phyloP scores from a whole-genome alignment of 768 basidiomycete genomes.

The Boletus bicolor region DNA sequence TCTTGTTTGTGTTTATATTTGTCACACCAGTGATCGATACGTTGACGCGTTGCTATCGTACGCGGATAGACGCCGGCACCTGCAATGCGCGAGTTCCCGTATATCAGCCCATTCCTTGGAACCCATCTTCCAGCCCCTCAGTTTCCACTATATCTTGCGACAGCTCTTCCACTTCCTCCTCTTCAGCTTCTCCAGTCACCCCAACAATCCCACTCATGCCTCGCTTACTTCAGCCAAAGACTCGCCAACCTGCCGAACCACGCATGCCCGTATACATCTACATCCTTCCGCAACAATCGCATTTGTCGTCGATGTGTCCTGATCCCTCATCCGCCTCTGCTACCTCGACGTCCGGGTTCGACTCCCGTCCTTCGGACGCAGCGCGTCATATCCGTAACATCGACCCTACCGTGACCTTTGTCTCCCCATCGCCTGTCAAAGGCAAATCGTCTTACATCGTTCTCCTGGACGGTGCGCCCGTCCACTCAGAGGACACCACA shows the following conservation, averaged over 20 bases:
- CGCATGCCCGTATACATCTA: conserved; percentile 34
- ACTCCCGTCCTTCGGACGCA: conserved; percentile 17
- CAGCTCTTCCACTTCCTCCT: conserved; percentile 20
- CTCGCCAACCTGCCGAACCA: conserved; percentile 22
- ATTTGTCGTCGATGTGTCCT: conserved; percentile 9
- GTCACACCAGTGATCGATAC: conserved; percentile 33
- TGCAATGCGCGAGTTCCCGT: conserved; percentile 18
- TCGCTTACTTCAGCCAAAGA: conserved; percentile 20
- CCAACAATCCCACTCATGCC: conserved; percentile 20
- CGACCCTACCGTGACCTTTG: conserved; percentile 66
- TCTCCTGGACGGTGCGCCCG: conserved; percentile 42
- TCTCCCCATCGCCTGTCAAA: conserved; percentile 44
- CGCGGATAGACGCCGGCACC: conserved; percentile 22
- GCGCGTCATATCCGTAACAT: conserved; percentile 57
- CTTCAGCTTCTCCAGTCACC: conserved; percentile 14
- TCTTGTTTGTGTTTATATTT: conserved; percentile 31
- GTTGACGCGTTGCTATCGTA: conserved; percentile 34
- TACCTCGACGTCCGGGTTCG: conserved; percentile 1
- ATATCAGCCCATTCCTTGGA: conserved; percentile 12
- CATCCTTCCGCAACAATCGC: conserved; percentile 25
- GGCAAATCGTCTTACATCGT: conserved; percentile 59
- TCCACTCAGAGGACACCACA: conserved; percentile 50
- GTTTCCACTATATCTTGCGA: conserved; percentile 29
- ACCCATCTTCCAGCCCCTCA: conserved; percentile 15
- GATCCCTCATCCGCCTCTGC: not conserved